Conservation (phyloP, 306 rosid genomes). For the Cucumis cinereus region DNA sequence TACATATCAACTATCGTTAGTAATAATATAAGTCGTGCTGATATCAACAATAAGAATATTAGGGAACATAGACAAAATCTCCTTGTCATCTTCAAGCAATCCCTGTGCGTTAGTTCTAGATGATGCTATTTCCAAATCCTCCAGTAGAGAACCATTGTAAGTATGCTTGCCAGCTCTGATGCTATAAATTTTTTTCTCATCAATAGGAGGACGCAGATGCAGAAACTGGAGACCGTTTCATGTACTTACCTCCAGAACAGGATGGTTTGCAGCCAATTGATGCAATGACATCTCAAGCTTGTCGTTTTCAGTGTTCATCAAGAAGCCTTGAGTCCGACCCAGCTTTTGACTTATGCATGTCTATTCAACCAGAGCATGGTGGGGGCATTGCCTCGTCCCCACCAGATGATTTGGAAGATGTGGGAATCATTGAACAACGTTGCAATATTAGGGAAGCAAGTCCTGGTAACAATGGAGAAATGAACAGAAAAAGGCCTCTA, state of each 20-base stretch:
- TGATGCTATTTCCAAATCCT: neutral
- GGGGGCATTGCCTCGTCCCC: slow-evolving; percentile 20
- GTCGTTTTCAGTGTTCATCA: slow-evolving; percentile 30
- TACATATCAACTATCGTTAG: neutral
- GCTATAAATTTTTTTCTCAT: neutral
- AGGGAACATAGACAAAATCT: neutral
- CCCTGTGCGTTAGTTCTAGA: neutral
- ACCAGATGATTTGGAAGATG: slow-evolving; percentile 33
- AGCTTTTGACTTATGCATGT: slow-evolving; percentile 20
- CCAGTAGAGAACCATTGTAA: neutral
- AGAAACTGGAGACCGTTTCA: slow-evolving; percentile 45
- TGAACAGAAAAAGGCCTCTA: slow-evolving; percentile 10
- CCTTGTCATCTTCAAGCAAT: neutral
- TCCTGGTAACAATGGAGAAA: slow-evolving; percentile 25
- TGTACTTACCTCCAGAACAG: slow-evolving; percentile 36
- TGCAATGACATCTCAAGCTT: slow-evolving; percentile 39
- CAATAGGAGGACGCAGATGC: slow-evolving; percentile 50
- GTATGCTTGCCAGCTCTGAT: neutral
- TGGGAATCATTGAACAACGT: slow-evolving; percentile 28
- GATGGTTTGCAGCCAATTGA: slow-evolving; percentile 39
- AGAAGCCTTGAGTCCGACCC: slow-evolving; percentile 25
- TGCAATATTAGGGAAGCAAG: slow-evolving; percentile 21
- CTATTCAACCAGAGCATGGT: slow-evolving; percentile 22
- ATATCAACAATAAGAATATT: neutral
- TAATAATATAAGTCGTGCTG: neutral